phyloP scores from a whole-genome alignment of 2,329 filamentous ascomycete genomes.

The Talaromyces sp. region DNA sequence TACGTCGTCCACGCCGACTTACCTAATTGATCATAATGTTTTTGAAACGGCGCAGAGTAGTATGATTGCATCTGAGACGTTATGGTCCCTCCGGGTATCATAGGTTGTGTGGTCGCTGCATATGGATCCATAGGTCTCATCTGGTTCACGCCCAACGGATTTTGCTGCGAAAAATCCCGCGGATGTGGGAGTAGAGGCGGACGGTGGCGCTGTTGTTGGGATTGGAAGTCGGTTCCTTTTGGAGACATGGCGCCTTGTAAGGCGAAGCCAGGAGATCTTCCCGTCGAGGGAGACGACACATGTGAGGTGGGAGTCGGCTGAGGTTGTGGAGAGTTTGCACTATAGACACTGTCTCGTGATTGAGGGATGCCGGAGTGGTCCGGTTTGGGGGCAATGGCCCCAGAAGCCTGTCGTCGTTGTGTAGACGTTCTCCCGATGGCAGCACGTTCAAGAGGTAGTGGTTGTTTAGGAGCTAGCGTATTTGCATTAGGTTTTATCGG shows the following conservation, averaged over 20 bases:
- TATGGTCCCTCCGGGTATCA: conserved; percentile 27
- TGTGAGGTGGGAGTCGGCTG: conserved; percentile 82
- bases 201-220: conserved; percentile 49
- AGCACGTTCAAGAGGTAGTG: conserved; percentile 71
- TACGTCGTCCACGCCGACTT: conserved; percentile 56
- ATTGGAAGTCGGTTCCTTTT: conserved; percentile 52
- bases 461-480: conserved; percentile 63
- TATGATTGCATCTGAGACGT: conserved; percentile 49
- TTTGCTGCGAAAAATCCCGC: conserved; percentile 30
- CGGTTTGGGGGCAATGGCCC: conserved; percentile 69
- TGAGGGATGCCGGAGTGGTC: conserved; percentile 46
- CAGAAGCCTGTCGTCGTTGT: conserved; percentile 61
- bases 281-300: conserved; percentile 59
- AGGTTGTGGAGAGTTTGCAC: conserved; percentile 61
- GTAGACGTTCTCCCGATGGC: conserved; percentile 73
- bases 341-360: conserved; percentile 36
- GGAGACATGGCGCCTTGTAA: conserved; percentile 59
- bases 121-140: conserved; percentile 30
- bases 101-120: conserved; percentile 23
- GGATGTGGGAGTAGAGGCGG: conserved; percentile 43
- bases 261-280: conserved; percentile 58
- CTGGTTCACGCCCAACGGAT: conserved; percentile 33
- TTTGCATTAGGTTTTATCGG: conserved; percentile 51
- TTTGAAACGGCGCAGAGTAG: conserved; percentile 85
- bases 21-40: conserved; percentile 93